phyloP scores from a whole-genome alignment of 345 rosid species.

The Rhodomyrtus tomentosa region DNA sequence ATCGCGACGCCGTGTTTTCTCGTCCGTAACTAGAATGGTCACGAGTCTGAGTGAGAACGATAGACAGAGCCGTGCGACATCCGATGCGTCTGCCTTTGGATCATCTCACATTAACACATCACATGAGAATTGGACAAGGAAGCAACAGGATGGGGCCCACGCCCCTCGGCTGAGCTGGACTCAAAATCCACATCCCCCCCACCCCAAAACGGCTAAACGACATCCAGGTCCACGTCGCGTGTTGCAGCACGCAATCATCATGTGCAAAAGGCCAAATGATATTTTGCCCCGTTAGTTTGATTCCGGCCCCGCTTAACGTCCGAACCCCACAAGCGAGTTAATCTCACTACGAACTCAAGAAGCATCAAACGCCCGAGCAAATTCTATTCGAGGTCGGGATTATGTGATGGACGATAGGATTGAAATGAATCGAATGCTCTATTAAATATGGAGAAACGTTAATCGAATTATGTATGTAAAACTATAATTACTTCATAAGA shows the following conservation, averaged over 20 bases:
- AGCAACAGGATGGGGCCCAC: background rate
- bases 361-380: background rate
- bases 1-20: background rate
- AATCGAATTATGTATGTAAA: background rate
- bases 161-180: background rate
- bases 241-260: background rate
- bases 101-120: background rate
- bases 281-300: background rate
- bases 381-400: background rate
- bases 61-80: background rate
- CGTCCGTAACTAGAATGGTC: background rate
- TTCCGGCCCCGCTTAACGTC: background rate
- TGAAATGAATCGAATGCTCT: accelerated
- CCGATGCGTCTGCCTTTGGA: background rate
- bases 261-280: background rate
- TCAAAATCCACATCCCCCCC: background rate
- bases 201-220: background rate
- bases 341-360: background rate
- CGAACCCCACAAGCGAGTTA: background rate
- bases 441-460: accelerated
- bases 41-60: background rate
- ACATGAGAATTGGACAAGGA: background rate
- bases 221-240: background rate
- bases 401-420: background rate
- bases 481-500: background rate